Conservation (phyloP, 78 protist genomes). For the Polysphondylium violaceum region DNA sequence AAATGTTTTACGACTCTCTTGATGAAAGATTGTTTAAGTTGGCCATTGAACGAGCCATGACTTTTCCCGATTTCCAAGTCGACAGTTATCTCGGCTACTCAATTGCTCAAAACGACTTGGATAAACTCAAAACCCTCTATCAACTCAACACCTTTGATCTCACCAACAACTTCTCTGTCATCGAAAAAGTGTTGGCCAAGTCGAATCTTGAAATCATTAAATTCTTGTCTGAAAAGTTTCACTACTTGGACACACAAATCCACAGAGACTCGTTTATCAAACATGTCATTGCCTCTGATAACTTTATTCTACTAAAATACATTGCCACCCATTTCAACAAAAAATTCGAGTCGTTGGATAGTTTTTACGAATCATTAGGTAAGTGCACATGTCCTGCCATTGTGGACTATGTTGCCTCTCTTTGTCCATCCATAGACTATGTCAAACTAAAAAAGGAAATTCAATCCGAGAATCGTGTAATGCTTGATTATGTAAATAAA, state of each 20-base stretch:
- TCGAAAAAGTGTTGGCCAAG: background rate
- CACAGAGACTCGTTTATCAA: background rate
- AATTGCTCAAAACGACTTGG: background rate
- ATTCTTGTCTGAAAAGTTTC: background rate
- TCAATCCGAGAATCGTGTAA: background rate
- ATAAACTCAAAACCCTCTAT: too few species aligned
- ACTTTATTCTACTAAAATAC: background rate
- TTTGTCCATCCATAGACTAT: background rate
- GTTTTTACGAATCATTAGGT: background rate
- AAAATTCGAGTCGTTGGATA: background rate
- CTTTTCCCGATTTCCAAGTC: background rate
- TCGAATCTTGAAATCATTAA: background rate
- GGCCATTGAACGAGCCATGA: background rate
- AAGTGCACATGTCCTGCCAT: background rate
- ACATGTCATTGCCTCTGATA: background rate
- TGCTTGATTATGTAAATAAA: too few species aligned
- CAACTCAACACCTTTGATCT: background rate
- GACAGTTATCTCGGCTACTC: background rate
- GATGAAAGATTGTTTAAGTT: background rate
- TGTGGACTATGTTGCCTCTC: background rate
- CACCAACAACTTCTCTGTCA: background rate
- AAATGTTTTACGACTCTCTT: background rate
- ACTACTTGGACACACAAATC: background rate
- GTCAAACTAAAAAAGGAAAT: too few species aligned
- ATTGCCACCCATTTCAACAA: background rate